These are phyloP conservation scores for Tricholoma terreum DNA, from an alignment of 768 basidiomycete species.

Conservation along the genomic window DNA sequence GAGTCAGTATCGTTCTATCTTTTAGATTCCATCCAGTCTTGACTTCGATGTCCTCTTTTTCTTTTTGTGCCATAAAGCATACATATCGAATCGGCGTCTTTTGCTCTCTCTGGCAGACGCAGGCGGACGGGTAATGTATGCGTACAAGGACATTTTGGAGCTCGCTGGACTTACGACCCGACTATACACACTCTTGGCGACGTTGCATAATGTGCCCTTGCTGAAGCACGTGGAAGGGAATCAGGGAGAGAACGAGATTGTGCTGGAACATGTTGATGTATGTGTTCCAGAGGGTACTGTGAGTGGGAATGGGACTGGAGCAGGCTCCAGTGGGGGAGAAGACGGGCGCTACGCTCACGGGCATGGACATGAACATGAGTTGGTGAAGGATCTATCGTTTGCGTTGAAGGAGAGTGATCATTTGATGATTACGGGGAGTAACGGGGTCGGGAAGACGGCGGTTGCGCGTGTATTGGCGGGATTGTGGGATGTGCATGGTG, in stretches of 20 bases:
- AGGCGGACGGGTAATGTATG: slow-evolving; percentile 93
- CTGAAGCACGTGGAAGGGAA: slow-evolving; percentile 32
- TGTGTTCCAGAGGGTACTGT: slow-evolving; percentile 44
- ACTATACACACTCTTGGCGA: slow-evolving; percentile 83
- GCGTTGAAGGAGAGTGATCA: slow-evolving; percentile 72
- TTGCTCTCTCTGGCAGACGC: slow-evolving; percentile 95
- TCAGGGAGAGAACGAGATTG: slow-evolving; percentile 44
- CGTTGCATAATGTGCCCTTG: slow-evolving; percentile 71
- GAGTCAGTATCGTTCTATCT: slow-evolving; percentile 31
- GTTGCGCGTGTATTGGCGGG: slow-evolving; percentile 87
- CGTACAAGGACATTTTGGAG: slow-evolving; percentile 92
- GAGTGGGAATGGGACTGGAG: slow-evolving; percentile 1
- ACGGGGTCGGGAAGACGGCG: slow-evolving; percentile 89
- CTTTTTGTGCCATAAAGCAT: slow-evolving; percentile 41
- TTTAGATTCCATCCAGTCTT: too few species aligned
- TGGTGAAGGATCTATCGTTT: slow-evolving; percentile 71
- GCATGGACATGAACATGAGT: neutral
- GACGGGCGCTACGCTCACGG: neutral
- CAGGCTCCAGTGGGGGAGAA: neutral
- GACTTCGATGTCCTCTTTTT: too few species aligned
- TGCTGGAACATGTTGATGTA: slow-evolving; percentile 68
- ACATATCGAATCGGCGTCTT: slow-evolving; percentile 90
- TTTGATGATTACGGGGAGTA: slow-evolving; percentile 89
- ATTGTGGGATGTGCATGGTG: slow-evolving; percentile 70
- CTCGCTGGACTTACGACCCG: slow-evolving; percentile 92